phyloP scores from a whole-genome alignment of 1,284 basidiomycete species.

The Thelephora terrestris region DNA sequence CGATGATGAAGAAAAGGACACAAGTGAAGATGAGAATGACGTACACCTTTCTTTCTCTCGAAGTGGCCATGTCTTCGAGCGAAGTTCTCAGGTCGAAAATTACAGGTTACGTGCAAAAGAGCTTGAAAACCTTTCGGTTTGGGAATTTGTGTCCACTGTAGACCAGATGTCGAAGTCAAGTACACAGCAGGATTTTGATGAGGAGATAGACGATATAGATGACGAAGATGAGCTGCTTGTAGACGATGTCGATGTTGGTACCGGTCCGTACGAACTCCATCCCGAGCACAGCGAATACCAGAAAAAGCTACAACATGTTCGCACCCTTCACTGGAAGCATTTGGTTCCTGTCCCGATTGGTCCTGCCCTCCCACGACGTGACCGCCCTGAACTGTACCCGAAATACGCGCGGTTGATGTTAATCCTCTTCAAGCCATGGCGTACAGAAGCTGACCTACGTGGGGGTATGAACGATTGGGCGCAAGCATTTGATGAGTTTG shows the following conservation, averaged over 20 bases:
- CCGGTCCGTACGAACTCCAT: conserved; percentile 1
- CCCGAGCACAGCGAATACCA: conserved; percentile 9
- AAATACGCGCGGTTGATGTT: conserved; percentile 4
- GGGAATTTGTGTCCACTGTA: conserved; percentile 20
- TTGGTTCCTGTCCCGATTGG: conserved; percentile 21
- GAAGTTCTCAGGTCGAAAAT: conserved; percentile 6
- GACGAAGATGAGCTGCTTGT: no score
- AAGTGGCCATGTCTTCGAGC: conserved; percentile 6
- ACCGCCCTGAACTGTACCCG: conserved; percentile 1
- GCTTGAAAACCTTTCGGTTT: conserved; percentile 16
- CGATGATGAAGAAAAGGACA: no score
- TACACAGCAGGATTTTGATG: background rate
- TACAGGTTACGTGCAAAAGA: background rate
- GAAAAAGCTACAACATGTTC: conserved; percentile 8
- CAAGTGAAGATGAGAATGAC: no score
- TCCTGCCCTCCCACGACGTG: conserved; percentile 18
- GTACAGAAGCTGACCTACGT: conserved; percentile 15
- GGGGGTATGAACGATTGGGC: conserved; percentile 12
- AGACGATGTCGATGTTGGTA: no score
- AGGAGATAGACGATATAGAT: background rate
- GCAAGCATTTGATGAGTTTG: conserved; percentile 14
- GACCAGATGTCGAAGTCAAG: conserved; percentile 14
- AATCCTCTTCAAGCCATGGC: conserved; percentile 14
- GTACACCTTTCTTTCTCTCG: conserved; percentile 9
- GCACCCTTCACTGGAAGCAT: background rate